Evolutionary conservation across 306 rosid genomes (phyloP), one percentile per base, ranked within the genome.

Genomic region (Cotoneaster glaucophyllus): DNA sequence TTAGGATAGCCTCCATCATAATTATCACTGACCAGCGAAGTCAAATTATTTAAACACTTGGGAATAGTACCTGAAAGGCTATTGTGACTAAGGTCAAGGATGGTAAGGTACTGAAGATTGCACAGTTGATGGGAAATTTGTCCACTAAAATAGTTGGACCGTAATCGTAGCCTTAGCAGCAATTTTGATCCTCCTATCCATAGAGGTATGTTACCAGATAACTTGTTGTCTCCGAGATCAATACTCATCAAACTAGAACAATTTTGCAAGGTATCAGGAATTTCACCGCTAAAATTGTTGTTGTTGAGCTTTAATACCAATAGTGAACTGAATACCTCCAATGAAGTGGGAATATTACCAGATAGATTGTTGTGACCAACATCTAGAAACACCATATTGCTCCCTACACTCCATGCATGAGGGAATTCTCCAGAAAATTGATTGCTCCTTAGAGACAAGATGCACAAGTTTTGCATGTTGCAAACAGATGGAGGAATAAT

Each of bases 391-490:
- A 13, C 0, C 53, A 4, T 1, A 3, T 3, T 1, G 9, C 8
- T 13, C 14, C 3, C 4, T 6, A 6, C 1, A 3, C 2, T 69
- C 25, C 34, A 69, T 26, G 50, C 22, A 2, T 0, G 3, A 6
- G 14, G 58, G 10, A 69, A 3, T 7, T 44, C 61, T 18, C 70
- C 34, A 2, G 4, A 4, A 3, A 74, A 64, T 1, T 29, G 45
- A 22, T 74, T 74, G 18, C 24, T 64, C 13, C 24, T 31, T 3
- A 31, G 6, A 4, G 68, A 64, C 7, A 64, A 13, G 0, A 15
- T 0, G 1, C 0, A 0, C 3, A 5, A 4, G 0, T 32, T 32
- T 5, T 5, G 34, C 34, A 64, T 29, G 43, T 29, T 8, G 13
- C 6, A 28, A 15, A 64, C 0, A 8, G 44, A 29, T 2, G 44